These are phyloP conservation scores for Phlebopus sp. DNA, from an alignment of 1,284 basidiomycete species.

Conservation along the genomic window DNA sequence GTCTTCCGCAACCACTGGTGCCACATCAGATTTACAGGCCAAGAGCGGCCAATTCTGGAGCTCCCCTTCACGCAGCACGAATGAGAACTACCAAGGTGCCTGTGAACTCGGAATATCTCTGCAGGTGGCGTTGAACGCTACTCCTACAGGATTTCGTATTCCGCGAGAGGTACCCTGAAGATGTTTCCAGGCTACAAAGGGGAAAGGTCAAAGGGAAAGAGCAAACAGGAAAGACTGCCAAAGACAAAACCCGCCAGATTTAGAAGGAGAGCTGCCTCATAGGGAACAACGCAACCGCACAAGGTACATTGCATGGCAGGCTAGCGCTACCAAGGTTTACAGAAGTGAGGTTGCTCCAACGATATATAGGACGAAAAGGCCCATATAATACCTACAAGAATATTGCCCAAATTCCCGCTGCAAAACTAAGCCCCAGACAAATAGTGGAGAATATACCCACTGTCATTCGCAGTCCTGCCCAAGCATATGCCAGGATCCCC, in stretches of 20 bases:
- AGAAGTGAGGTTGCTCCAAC: too few relatives aligned
- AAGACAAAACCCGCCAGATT: slow-evolving; percentile 13
- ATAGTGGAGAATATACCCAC: slow-evolving; percentile 29
- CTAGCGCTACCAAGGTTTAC: too few relatives aligned
- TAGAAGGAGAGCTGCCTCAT: not conserved
- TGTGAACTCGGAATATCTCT: not conserved
- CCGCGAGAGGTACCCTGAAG: not conserved
- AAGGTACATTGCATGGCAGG: not conserved
- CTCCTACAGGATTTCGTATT: not conserved
- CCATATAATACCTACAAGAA: too few relatives aligned
- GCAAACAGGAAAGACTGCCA: slow-evolving; percentile 7
- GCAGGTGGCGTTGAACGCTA: not conserved
- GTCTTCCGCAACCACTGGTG: too few relatives aligned
- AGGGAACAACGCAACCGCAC: not conserved
- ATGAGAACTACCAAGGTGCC: not conserved
- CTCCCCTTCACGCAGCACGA: slow-evolving; percentile 2
- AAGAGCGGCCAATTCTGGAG: slow-evolving; percentile 1
- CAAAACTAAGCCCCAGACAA: slow-evolving; percentile 23
- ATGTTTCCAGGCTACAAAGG: not conserved
- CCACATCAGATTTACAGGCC: too few relatives aligned
- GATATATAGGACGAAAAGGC: too few relatives aligned
- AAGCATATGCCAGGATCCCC: slow-evolving; percentile 26
- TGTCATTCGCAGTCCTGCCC: slow-evolving; percentile 17
- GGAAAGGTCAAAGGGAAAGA: slow-evolving; percentile 6
- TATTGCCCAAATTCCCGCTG: not conserved